phyloP scores from a whole-genome alignment of 371 early-diverging fungal species.

The Mortierella sp. region DNA sequence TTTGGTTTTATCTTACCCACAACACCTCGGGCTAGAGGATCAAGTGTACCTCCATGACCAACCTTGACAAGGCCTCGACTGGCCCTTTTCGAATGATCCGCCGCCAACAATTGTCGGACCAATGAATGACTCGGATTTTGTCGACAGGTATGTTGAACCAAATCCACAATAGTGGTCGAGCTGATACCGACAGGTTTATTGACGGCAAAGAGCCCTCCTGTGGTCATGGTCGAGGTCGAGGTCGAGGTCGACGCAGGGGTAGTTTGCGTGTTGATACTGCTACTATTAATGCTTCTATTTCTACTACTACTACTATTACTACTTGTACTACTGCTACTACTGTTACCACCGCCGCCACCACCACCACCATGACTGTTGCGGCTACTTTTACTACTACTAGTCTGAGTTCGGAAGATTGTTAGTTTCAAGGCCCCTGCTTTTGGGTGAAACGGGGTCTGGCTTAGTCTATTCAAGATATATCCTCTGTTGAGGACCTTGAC shows the following conservation, averaged over 20 bases:
- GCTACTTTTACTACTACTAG: too few relatives aligned
- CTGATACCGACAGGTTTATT: constrained; percentile 62
- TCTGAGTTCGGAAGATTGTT: too few relatives aligned
- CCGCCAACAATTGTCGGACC: constrained; percentile 42
- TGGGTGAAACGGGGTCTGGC: too few relatives aligned
- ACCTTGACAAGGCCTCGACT: constrained; percentile 45
- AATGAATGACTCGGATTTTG: constrained; percentile 18
- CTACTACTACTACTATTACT: not conserved
- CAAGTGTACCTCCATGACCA: constrained; percentile 73
- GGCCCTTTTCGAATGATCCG: constrained; percentile 41
- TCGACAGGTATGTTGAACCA: constrained; percentile 54
- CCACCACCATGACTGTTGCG: too few relatives aligned
- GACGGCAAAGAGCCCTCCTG: constrained; percentile 65
- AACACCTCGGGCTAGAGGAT: constrained; percentile 68
- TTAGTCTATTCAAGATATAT: too few relatives aligned
- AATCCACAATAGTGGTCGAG: constrained; percentile 58
- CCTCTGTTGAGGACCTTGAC: too few relatives aligned
- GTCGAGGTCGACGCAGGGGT: not conserved
- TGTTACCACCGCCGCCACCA: too few relatives aligned
- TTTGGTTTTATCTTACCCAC: constrained; percentile 38
- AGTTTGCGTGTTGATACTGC: not conserved
- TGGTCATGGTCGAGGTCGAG: too few relatives aligned
- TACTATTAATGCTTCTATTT: not conserved
- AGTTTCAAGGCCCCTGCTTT: too few relatives aligned
- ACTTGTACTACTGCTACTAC: too few relatives aligned